A percentile compares a stretch with the other conserved stretches of the same genome.
Conservation (phyloP, 2,329 filamentous ascomycete species). For the Ceratocystis colombiana region DNA sequence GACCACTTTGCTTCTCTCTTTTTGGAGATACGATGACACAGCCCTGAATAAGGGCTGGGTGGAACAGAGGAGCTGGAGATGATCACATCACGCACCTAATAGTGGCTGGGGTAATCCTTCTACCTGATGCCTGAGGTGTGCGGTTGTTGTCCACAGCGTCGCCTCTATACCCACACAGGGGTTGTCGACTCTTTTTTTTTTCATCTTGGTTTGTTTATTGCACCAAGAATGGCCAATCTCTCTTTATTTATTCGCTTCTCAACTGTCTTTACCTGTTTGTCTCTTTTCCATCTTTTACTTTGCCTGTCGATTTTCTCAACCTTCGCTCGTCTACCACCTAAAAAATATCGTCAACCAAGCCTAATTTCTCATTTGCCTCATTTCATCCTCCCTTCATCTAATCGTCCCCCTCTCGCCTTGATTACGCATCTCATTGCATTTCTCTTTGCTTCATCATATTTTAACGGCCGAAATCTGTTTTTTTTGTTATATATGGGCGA, state of each 20-base stretch:
- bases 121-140: neutral
- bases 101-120: neutral
- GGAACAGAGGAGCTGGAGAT: neutral
- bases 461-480: conserved; percentile 23
- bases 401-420: neutral
- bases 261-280: conserved; percentile 23
- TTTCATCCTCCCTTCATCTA: conserved; percentile 7
- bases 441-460: conserved; percentile 19
- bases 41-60: neutral
- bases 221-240: neutral
- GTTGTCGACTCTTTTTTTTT: conserved; percentile 16
- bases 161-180: neutral
- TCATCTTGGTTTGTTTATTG: conserved; percentile 1
- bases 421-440: conserved; percentile 14
- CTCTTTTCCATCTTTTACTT: neutral
- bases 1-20: neutral
- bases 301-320: neutral
- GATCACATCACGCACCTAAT: neutral
- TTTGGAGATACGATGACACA: neutral
- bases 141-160: neutral
- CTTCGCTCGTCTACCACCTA: neutral
- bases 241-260: conserved; percentile 10
- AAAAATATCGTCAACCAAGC: conserved; percentile 10
- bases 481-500: conserved; percentile 8
- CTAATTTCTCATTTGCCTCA: conserved; percentile 10